Base-by-base conservation (phyloP, 768 basidiomycete species). In the Amanita exitialis region DNA sequence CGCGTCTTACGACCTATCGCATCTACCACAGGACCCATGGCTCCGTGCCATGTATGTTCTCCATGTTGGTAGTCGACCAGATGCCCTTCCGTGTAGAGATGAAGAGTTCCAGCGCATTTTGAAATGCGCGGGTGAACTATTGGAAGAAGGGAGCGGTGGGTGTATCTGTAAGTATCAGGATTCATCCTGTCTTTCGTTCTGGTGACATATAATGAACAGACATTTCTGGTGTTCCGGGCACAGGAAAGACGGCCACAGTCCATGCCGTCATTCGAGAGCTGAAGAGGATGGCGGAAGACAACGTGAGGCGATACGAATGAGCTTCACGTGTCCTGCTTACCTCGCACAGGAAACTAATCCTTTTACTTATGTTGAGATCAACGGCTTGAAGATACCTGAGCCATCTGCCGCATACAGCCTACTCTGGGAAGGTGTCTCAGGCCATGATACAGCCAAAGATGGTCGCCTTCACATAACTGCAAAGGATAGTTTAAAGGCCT, bases 191-290 rank as follows among this genome's bases (percentile, higher is more conserved):
- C 21, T 57, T 46, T 6, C 4, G n/a, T 32, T 12, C 25, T 20
- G 13, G 3, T 15, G 23, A 12, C n/a, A 21, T 47, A 6, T 44
- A 12, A 59, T n/a, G 32, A 37, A 2, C 49, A 97, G 94, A 98
- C 66, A 96, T 98, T 44, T 93, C 94, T 6, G 95, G 96, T 7
- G 92, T 97, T 6, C 96, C 95, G n/a, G 95, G 96, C 6, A 98
- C 95, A 2, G 95, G 96, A 7, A 99, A 98, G 69, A 99, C 96
- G 0, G 96, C 96, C 0, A 98, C 96, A 0, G 93, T 98, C 0
- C 94, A 97, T 59, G 88, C 87, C 0, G 86, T 96, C 21, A 79
- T 98, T 28, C 78, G 89, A 34, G 90, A 95, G 62, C 73, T 98
- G 9, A 93, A 90, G 61, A 75, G 83, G 35, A 89, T 94, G 80